Conservation (phyloP, 805 yeast genomes). For the Ogataea corticis region DNA sequence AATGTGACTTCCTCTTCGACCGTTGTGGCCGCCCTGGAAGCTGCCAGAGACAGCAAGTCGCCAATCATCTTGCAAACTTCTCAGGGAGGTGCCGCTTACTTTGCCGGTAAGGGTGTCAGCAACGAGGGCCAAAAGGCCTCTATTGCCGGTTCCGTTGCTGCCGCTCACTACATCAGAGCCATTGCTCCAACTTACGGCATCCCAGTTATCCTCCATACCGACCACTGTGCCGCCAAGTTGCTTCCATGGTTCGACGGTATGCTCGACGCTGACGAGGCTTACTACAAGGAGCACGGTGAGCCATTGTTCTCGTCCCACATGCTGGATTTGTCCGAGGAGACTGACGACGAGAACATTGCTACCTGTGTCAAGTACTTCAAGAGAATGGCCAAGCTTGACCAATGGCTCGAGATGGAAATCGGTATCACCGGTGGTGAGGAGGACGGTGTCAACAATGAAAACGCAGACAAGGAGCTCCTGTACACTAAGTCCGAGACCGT, state of each 20-base stretch:
- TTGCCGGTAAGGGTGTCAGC: constrained; percentile 98
- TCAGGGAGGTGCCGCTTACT: constrained; percentile 99
- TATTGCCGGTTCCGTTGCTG: constrained; percentile 92
- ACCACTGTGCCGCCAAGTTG: constrained; percentile 98
- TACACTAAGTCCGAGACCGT: constrained; percentile 97
- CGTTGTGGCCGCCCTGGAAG: constrained; percentile 94
- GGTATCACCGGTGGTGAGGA: constrained; percentile 99
- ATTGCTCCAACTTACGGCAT: constrained; percentile 95
- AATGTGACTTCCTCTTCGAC: constrained; percentile 98
- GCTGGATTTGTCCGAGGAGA: constrained; percentile 96
- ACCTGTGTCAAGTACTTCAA: constrained; percentile 93
- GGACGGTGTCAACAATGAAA: constrained; percentile 99
- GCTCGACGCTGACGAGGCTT: constrained; percentile 94
- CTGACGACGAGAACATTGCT: constrained; percentile 92
- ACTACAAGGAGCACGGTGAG: constrained; percentile 82
- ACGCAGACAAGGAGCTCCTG: constrained; percentile 79
- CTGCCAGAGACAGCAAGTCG: constrained; percentile 90
- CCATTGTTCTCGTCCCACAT: constrained; percentile 98
- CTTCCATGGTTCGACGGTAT: constrained; percentile 99
- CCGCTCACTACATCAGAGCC: constrained; percentile 95
- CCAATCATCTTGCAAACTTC: constrained; percentile 97
- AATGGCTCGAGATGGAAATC: constrained; percentile 99
- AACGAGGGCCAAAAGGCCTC: constrained; percentile 94
- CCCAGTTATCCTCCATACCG: constrained; percentile 96
- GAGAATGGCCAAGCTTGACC: constrained; percentile 91